Base-by-base conservation (phyloP, 176 grass and related monocot genomes). In the Saccharum officinarum region DNA sequence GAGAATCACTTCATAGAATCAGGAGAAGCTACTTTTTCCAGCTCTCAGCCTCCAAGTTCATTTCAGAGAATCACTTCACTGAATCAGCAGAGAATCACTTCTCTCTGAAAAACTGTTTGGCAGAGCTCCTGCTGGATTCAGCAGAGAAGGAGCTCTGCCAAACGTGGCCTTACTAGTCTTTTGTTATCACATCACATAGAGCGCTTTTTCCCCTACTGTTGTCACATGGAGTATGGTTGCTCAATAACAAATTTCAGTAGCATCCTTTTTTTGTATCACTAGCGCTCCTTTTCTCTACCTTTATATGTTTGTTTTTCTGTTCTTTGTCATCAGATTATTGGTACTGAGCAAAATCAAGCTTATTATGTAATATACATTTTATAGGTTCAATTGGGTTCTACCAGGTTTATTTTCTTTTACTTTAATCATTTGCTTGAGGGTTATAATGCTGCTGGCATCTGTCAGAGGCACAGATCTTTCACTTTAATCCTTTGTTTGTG, bases 321-420 rank as follows among this genome's bases (percentile, higher is more conserved):
- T 84, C 36, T 57, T 36, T 80, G 52, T 57, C 46, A 74, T 84
- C 68, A 81, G 10, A 84, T 39, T 46, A 74, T 68, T 62, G 14
- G 28, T 62, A 40, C 49, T 60, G 41, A 74, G 23, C 37, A 66
- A 38, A 42, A 13, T 10, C 0, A 28, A 44, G 4, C 22, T 41
- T 79, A 54, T 38, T 67, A 54, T 41, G 14, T 74, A 59, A 14
- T 84, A 10, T 26, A 60, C n/a, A 72, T 45, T 73, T 7, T 80
- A 57, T 60, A 60, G 10, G 30, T 25, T 60, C 69, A 79, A 67
- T 3, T 81, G 31, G 63, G 63, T 8, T 45, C 8, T 81, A 20
- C 60, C 4, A 63, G 39, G 69, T 25, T 77, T n/a, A n/a, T 86
- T 68, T 36, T n/a, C 8, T 81, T 70, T 82, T 65, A 85, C 22